Base-by-base conservation (phyloP, 2,329 filamentous ascomycete species). In the Penicillium sp. region DNA sequence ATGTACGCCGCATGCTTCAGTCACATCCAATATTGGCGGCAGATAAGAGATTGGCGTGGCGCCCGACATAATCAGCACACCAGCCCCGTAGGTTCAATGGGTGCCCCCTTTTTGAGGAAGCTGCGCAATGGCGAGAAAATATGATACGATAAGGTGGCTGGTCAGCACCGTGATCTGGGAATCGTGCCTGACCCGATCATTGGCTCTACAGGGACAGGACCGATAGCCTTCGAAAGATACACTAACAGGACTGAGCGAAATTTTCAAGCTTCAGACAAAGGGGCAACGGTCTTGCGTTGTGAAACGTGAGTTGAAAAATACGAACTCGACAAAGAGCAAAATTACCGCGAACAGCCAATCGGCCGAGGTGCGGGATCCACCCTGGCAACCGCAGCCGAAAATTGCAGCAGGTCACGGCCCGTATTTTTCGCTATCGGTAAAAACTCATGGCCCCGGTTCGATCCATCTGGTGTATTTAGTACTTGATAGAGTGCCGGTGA, bases 371-470 rank as follows among this genome's bases (percentile, higher is more conserved):
- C n/a, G 29, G 31, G 34, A 36, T 36, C 34, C 34, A 36, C 34
- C n/a, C 6, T n/a, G 6, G n/a, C 2, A 6, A 16, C 34, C 7
- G n/a, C n/a, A 16, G n/a, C 29, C 29, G 12, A 36, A 36, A 2
- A n/a, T 18, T 18, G n/a, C 34, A 36, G n/a, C 3, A 16, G 34
- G 16, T 21, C 34, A 16, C 34, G 34, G 34, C n/a, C 16, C 34
- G 34, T 38, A 38, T 38, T 38, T 38, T 38, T 38, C 34, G n/a
- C n/a, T 51, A 51, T 51, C 49, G 36, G 49, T 38, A 13, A 36
- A 38, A 24, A 42, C 41, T 45, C 31, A 51, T 46, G 23, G 31
- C n/a, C 16, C 24, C 34, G 15, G 15, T 31, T 29, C 42, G 28
- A 45, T 41, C 36, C 15, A 18, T 16, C 41, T 48, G 12, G 36